phyloP scores from a whole-genome alignment of 1,139 yeast species.

The Schwanniomyces etchellsii region DNA sequence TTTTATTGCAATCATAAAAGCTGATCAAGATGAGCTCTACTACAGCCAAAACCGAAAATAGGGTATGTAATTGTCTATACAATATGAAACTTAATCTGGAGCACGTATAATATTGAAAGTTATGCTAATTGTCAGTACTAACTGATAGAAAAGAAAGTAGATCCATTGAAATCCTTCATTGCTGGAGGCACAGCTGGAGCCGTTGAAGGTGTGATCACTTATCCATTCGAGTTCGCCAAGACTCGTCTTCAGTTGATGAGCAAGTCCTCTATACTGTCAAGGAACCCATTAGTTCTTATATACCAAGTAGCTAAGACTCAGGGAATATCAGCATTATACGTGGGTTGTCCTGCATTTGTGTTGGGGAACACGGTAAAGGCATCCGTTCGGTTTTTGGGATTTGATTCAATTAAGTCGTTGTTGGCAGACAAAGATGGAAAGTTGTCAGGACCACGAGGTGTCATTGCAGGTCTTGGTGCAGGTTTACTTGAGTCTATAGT shows the following conservation, averaged over 20 bases:
- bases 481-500: constrained; percentile 87
- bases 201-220: constrained; percentile 82
- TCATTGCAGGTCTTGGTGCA: constrained; percentile 93
- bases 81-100: no score
- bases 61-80: no score
- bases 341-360: constrained; percentile 97
- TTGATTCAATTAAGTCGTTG: constrained; percentile 75
- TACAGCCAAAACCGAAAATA: no score
- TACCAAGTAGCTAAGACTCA: constrained; percentile 69
- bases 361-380: constrained; percentile 96
- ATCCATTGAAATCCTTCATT: constrained; percentile 70
- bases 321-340: constrained; percentile 77
- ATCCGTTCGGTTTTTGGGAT: constrained; percentile 87
- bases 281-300: constrained; percentile 80
- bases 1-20: no score
- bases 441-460: constrained; percentile 85
- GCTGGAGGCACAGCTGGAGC: constrained; percentile 98
- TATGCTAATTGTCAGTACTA: no score
- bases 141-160: no score
- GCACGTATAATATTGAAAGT: no score
- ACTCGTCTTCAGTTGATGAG: constrained; percentile 84
- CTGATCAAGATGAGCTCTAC: no score
- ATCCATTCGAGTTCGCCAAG: constrained; percentile 96
- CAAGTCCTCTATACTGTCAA: constrained; percentile 58
- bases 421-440: constrained; percentile 82